Evolutionary conservation across 148 eudicot species (phyloP).

Genomic region (Cornus suecica): DNA sequence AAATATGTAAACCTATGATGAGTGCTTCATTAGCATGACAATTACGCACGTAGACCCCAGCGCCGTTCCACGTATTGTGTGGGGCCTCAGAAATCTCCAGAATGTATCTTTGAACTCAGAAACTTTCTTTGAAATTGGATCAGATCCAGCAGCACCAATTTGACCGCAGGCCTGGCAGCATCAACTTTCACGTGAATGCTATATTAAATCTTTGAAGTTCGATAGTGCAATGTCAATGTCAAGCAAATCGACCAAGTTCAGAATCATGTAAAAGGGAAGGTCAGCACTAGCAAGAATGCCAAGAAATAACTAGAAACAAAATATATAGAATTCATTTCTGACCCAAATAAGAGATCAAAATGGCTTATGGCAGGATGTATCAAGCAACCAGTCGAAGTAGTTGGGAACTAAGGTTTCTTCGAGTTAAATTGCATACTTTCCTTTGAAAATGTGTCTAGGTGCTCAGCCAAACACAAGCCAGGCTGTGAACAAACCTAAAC

Average conservation of each 20-base stretch:
- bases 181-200: slow-evolving; percentile 23
- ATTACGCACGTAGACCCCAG: slow-evolving; percentile 77
- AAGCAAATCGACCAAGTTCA: background rate
- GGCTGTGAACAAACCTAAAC: too few relatives aligned
- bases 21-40: background rate
- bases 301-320: slow-evolving; percentile 5
- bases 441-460: background rate
- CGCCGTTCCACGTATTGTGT: slow-evolving; percentile 95
- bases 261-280: slow-evolving; percentile 8
- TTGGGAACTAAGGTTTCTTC: background rate
- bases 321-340: background rate
- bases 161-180: slow-evolving; percentile 67
- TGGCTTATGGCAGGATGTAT: background rate
- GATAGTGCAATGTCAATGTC: slow-evolving; percentile 4
- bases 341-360: background rate
- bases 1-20: slow-evolving; percentile 1
- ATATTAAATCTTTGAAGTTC: slow-evolving; percentile 19
- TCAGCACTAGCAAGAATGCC: background rate
- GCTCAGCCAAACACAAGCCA: background rate
- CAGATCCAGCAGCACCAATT: slow-evolving; percentile 84
- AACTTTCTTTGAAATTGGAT: slow-evolving; percentile 55
- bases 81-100: slow-evolving; percentile 98
- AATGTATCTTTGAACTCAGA: slow-evolving; percentile 68
- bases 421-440: background rate
- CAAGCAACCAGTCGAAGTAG: background rate